Conservation (phyloP, 2,329 filamentous ascomycete genomes). For the Colletotrichum plurivorum region DNA sequence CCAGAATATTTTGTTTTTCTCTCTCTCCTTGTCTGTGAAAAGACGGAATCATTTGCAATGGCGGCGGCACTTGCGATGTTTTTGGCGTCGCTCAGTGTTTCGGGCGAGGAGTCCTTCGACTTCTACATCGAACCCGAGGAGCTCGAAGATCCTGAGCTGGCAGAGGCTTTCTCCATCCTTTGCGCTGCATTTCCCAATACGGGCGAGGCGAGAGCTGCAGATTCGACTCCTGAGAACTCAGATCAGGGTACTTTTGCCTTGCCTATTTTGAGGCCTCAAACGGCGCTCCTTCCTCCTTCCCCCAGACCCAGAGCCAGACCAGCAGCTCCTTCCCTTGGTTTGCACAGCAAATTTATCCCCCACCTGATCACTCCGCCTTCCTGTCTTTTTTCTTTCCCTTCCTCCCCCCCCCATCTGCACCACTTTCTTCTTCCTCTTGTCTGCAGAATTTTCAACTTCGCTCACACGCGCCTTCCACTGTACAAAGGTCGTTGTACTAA, state of each 20-base stretch:
- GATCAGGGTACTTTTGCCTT: too few relatives aligned
- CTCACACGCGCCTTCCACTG: neutral
- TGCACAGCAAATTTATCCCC: neutral
- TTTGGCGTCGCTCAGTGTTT: too few relatives aligned
- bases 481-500: slow-evolving; percentile 2
- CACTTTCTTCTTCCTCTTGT: neutral
- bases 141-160: too few relatives aligned
- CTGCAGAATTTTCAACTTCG: neutral
- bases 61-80: too few relatives aligned
- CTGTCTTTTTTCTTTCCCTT: neutral
- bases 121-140: too few relatives aligned
- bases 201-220: too few relatives aligned
- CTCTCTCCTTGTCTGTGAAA: neutral
- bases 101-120: too few relatives aligned
- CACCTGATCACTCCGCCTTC: neutral
- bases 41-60: too few relatives aligned
- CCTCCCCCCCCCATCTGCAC: neutral
- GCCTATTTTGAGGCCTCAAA: too few relatives aligned
- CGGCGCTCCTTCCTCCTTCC: slow-evolving; percentile 7
- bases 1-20: neutral
- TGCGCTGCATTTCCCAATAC: too few relatives aligned
- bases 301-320: neutral
- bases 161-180: too few relatives aligned
- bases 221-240: too few relatives aligned
- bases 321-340: neutral